phyloP scores from a whole-genome alignment of 2,329 filamentous ascomycete genomes.

The Penicillium sp. region DNA sequence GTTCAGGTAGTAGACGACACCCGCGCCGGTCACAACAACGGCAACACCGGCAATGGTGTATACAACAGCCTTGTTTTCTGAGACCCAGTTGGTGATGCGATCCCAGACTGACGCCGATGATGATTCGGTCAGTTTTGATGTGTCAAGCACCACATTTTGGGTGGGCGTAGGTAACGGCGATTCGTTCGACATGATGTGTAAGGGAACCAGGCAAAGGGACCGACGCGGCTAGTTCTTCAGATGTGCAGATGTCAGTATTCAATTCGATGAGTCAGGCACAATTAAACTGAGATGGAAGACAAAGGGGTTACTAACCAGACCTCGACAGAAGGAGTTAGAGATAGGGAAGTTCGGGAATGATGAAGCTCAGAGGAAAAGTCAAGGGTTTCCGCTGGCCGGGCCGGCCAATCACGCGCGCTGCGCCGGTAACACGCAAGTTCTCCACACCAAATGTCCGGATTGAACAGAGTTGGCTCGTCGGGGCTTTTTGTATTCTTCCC shows the following conservation, averaged over 20 bases:
- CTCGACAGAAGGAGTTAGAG: constrained; percentile 22
- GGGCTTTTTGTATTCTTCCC: constrained; percentile 11
- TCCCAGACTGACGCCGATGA: constrained; percentile 71
- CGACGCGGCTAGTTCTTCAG: constrained; percentile 12
- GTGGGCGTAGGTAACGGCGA: constrained; percentile 30
- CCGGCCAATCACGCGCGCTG: constrained; percentile 27
- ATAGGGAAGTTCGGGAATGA: constrained; percentile 21
- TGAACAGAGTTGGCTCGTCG: constrained; percentile 1
- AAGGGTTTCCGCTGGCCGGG: constrained; percentile 22
- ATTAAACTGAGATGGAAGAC: constrained; percentile 1
- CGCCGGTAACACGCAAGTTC: constrained; percentile 13
- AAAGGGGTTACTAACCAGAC: constrained; percentile 16
- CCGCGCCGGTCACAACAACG: constrained; percentile 80
- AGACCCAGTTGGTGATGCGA: constrained; percentile 79
- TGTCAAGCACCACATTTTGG: constrained; percentile 35
- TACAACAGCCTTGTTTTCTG: constrained; percentile 88
- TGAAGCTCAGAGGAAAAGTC: constrained; percentile 31
- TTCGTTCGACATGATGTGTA: constrained; percentile 36
- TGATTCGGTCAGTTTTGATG: constrained; percentile 36
- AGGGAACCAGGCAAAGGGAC: constrained; percentile 17
- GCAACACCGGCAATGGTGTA: constrained; percentile 95
- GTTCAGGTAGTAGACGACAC: constrained; percentile 81
- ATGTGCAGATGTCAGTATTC: constrained; percentile 1
- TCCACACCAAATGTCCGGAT: constrained; percentile 16
- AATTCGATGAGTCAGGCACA: constrained; percentile 7